Conservation (phyloP, 1,284 basidiomycete species). For the Somion occarium region DNA sequence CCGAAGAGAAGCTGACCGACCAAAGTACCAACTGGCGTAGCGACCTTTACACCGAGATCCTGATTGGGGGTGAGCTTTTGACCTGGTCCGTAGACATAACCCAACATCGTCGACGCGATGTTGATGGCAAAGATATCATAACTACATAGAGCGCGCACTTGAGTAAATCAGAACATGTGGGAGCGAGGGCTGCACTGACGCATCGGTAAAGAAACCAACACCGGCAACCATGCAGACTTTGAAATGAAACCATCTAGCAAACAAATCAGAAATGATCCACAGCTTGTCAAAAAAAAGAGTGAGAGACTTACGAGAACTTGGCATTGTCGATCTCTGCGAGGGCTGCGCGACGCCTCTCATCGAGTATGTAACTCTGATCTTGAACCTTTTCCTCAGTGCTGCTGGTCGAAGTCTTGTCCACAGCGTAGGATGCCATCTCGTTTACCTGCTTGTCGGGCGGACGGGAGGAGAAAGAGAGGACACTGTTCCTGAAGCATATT, state of each 20-base stretch:
- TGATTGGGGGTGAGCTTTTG: conserved; percentile 42
- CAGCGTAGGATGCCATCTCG: conserved; percentile 15
- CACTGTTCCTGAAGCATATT: neutral
- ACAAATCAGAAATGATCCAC: no score
- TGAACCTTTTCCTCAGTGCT: conserved; percentile 9
- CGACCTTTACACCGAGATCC: conserved; percentile 63
- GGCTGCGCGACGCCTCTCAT: conserved; percentile 42
- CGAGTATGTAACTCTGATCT: conserved; percentile 11
- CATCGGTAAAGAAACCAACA: conserved; percentile 83
- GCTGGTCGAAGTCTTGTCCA: conserved; percentile 14
- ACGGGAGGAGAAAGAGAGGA: conserved; percentile 10
- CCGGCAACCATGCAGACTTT: conserved; percentile 74
- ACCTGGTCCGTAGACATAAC: conserved; percentile 45
- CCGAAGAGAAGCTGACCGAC: conserved; percentile 64
- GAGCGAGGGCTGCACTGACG: conserved; percentile 41
- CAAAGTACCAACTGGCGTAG: conserved; percentile 46
- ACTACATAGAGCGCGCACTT: conserved; percentile 18
- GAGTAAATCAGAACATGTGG: neutral
- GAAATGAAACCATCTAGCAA: conserved; percentile 54
- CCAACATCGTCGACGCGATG: conserved; percentile 52
- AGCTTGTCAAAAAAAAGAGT: neutral
- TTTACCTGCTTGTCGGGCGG: neutral
- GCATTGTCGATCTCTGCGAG: conserved; percentile 55
- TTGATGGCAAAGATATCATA: conserved; percentile 51
- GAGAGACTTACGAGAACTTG: conserved; percentile 38